Conservation (phyloP, 441 rosid species). For the Jatropha multifida region DNA sequence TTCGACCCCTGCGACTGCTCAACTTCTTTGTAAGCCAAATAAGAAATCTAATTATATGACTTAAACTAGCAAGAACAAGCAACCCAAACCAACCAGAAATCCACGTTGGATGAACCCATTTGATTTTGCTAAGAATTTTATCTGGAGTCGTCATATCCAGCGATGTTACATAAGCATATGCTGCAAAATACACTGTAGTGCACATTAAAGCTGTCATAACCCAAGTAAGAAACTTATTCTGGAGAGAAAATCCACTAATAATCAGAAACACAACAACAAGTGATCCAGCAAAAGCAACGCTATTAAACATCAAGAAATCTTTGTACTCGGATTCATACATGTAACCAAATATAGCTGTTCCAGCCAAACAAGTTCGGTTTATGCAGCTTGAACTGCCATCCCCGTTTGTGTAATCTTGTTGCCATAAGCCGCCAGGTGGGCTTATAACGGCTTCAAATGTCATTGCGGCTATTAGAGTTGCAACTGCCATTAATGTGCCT, state of each 20-base stretch:
- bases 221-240: not conserved
- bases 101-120: not conserved
- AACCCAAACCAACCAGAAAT: not conserved
- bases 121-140: too few species aligned
- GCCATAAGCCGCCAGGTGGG: slow-evolving; percentile 41
- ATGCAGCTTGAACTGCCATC: not conserved
- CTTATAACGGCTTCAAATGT: slow-evolving; percentile 26
- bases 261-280: not conserved
- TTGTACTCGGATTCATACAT: not conserved
- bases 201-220: not conserved
- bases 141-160: not conserved
- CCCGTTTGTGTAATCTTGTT: not conserved
- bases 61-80: not conserved
- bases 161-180: not conserved
- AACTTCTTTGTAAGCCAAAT: not conserved
- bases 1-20: not conserved
- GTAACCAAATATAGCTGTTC: slow-evolving; percentile 30
- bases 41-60: not conserved
- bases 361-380: slow-evolving; percentile 20
- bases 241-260: slow-evolving; percentile 10
- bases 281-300: not conserved
- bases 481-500: slow-evolving; percentile 27
- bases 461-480: slow-evolving; percentile 31
- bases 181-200: not conserved
- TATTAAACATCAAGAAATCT: not conserved